phyloP scores from a whole-genome alignment of 345 rosid genomes.

The Gossypium longicalyx region DNA sequence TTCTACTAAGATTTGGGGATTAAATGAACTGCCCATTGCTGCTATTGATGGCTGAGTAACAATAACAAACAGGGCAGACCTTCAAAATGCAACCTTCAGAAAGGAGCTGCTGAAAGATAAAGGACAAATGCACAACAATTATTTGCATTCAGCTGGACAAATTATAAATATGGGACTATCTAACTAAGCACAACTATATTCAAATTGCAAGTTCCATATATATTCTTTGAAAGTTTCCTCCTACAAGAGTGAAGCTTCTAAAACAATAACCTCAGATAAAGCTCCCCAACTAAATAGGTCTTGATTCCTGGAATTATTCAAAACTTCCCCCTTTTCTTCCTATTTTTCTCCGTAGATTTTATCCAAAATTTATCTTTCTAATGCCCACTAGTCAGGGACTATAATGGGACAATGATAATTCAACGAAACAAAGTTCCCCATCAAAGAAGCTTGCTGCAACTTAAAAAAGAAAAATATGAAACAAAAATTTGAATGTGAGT shows the following conservation, averaged over 20 bases:
- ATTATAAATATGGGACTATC: not conserved
- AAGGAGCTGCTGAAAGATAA: not conserved
- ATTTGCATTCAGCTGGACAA: not conserved
- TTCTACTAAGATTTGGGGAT: conserved; percentile 81
- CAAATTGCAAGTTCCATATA: not conserved
- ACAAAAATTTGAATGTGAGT: not conserved
- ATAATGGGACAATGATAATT: not conserved
- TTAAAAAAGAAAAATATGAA: not conserved
- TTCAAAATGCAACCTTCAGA: conserved; percentile 10
- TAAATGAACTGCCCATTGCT: conserved; percentile 82
- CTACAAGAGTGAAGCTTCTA: not conserved
- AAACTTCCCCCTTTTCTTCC: not conserved
- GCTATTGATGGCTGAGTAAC: conserved; percentile 19
- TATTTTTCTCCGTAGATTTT: not conserved
- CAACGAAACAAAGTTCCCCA: not conserved
- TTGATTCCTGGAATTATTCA: not conserved
- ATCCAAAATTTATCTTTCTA: not conserved
- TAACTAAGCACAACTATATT: not conserved
- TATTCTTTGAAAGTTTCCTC: not conserved
- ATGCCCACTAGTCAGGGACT: not conserved
- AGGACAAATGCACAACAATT: not conserved
- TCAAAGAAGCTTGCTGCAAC: not conserved
- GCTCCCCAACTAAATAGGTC: conserved; percentile 3
- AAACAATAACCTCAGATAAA: not conserved
- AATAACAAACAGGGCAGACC: conserved; percentile 24